Base-by-base conservation (phyloP, 2,329 filamentous ascomycete species). In the Cytospora leucostoma region DNA sequence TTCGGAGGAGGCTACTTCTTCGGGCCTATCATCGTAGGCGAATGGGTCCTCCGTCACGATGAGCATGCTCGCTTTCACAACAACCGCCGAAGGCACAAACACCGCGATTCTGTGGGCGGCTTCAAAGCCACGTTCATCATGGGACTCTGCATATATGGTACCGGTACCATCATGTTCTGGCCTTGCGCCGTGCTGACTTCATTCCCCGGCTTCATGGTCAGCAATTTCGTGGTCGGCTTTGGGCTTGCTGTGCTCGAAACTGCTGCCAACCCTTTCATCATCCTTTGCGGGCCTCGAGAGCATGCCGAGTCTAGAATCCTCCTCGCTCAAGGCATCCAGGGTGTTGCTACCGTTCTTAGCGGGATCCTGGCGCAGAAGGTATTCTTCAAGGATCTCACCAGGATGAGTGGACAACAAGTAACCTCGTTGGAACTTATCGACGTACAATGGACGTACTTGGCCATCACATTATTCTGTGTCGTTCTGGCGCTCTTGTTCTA, bases 391-490 rank as follows among this genome's bases (percentile, higher is more conserved):
- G 78, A 81, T 4, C 27, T 27, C 13, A 81, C 90, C 10, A 51
- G 37, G 19, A 78, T 82, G 38, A 71, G 69, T 21, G 67, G 67
- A 12, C 68, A 57, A 15, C 70, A 27, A 27, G 27, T 69, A 38
- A 73, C 67, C n/a, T 71, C 80, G 2, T 74, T 80, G 35, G 84
- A 83, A 1, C 80, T 95, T 3, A 83, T 90, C 66, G 87, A 89
- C 65, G 89, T 94, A 1, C 92, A 95, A 74, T 96, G 89, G 89
- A 90, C 91, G 0, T 95, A 95, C 69, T 82, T 95, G n/a, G 89
- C 88, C 61, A 89, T 94, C 65, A 91, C 90, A 0, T 79, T 89
- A 32, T 88, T 93, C 62, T 91, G 89, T 63, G 90, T 89, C 59
- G 78, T 84, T 3, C 80, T 96, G 3, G 90, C 87, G 0, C 77